Conservation (phyloP, 305 asterid species). For the Fraxinus sp. region DNA sequence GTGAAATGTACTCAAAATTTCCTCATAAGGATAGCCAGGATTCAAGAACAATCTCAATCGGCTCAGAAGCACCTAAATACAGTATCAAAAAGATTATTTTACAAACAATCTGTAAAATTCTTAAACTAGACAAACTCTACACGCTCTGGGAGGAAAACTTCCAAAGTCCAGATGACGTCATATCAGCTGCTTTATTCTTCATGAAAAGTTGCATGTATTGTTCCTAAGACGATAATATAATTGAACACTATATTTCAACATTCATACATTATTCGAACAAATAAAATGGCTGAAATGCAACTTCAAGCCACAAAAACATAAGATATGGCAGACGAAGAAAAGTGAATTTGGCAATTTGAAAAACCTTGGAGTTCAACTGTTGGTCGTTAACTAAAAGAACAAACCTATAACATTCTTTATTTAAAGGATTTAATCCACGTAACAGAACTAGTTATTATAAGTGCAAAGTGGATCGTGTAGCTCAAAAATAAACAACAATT, state of each 20-base stretch:
- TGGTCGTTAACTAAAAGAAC: not conserved
- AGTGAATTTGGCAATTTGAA: not conserved
- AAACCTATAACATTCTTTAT: not conserved
- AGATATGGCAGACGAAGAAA: not conserved
- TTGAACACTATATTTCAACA: not conserved
- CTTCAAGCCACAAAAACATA: not conserved
- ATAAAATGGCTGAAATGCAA: not conserved
- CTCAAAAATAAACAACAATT: not conserved
- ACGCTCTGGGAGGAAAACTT: not conserved
- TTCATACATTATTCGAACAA: not conserved
- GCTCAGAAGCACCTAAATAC: slow-evolving; percentile 72
- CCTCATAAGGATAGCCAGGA: slow-evolving; percentile 98
- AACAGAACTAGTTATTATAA: not conserved
- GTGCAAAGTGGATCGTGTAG: not conserved
- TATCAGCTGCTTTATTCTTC: not conserved
- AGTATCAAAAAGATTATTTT: slow-evolving; percentile 14
- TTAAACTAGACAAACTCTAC: not conserved
- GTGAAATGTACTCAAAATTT: slow-evolving; percentile 80
- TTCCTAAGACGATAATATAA: not conserved
- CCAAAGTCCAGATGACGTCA: not conserved
- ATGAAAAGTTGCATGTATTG: not conserved
- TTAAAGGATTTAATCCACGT: not conserved
- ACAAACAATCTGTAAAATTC: not conserved
- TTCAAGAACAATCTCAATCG: slow-evolving; percentile 86
- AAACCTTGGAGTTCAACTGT: not conserved